Conservation (phyloP, 2,329 filamentous ascomycete genomes). For the Pseudofabraea citricarpa region DNA sequence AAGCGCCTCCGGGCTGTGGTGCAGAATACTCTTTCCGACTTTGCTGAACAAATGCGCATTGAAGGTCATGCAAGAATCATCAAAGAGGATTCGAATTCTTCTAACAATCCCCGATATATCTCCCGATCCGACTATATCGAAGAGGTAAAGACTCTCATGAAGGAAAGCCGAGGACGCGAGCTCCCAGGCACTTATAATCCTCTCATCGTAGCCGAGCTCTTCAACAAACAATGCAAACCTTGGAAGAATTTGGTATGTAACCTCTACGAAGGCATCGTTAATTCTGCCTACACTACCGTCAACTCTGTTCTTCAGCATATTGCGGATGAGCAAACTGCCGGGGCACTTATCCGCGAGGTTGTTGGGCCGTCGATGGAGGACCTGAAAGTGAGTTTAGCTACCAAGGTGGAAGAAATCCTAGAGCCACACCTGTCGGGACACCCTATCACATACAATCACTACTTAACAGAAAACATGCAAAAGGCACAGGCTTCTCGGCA, state of each 20-base stretch:
- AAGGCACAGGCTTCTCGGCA: constrained; percentile 11
- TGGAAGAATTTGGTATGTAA: constrained; percentile 41
- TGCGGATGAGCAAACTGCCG: constrained; percentile 34
- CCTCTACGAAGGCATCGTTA: constrained; percentile 32
- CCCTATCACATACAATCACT: constrained; percentile 49
- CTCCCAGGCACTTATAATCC: constrained; percentile 58
- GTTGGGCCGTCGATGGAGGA: constrained; percentile 36
- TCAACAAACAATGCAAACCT: constrained; percentile 49
- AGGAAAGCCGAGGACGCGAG: constrained; percentile 45
- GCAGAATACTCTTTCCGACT: constrained; percentile 43
- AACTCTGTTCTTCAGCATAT: constrained; percentile 28
- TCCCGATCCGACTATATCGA: constrained; percentile 33
- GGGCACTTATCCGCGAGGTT: constrained; percentile 30
- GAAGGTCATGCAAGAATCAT: constrained; percentile 35
- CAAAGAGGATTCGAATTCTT: constrained; percentile 8
- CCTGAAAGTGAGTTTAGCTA: constrained; percentile 30
- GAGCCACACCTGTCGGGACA: constrained; percentile 38
- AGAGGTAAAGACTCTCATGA: constrained; percentile 34
- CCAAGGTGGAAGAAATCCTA: constrained; percentile 41
- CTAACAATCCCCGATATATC: constrained; percentile 15
- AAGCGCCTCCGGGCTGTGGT: constrained; percentile 49
- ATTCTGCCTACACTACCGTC: constrained; percentile 30
- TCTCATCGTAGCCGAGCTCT: constrained; percentile 52
- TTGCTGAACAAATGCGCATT: constrained; percentile 37
- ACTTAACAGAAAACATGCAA: constrained; percentile 35